Evolutionary conservation across 2,329 filamentous ascomycete species (phyloP), one percentile per base, ranked within the genome.

Genomic region (Verticillium longisporum): DNA sequence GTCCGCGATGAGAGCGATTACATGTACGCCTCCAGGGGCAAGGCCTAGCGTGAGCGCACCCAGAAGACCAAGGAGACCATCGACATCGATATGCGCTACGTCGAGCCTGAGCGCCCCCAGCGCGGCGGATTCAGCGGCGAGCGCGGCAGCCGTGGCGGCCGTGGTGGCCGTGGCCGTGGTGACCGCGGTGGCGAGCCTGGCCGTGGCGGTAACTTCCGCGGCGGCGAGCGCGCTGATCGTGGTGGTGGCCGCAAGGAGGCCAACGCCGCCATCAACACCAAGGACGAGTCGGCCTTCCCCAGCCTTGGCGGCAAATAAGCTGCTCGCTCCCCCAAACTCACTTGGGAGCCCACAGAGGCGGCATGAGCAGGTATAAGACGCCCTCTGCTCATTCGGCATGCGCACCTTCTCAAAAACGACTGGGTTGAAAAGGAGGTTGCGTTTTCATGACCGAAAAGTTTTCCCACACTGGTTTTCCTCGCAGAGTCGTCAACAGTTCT

Each of bases 1-100:
- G 74, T 78, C 73, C 88, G 89, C 76, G 80, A 86, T 21, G 81
- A 84, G 13, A 87, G 92, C 70, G 87, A 89, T 69, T 97, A 91
- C 85, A 89, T 97, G 73, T 79, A 89, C 71, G 87, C 83, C 69
- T 77, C 83, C 67, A 83, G 81, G 65, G 89, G 88, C 80, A 97
- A 97, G 88, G 78, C 86, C 75, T 83, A 85, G 82, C 90, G 91
- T 74, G 87, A 94, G 82, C 91, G 92, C 74, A 89, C 94, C 83
- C 89, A 90, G 81, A 95, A 95, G 86, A 85, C 90, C 80, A 97
- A 97, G 89, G 86, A 91, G 77, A 78, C 90, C 74, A 76, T 98
- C 71, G 92, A 96, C 73, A 91, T 97, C 67, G 93, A 97, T 77
- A 87, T 92, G 80, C 86, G 90, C 73, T 92, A 84, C 75, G 83